Conservation (phyloP, 129 eudicot genomes). For the Escallonia herrerae region DNA sequence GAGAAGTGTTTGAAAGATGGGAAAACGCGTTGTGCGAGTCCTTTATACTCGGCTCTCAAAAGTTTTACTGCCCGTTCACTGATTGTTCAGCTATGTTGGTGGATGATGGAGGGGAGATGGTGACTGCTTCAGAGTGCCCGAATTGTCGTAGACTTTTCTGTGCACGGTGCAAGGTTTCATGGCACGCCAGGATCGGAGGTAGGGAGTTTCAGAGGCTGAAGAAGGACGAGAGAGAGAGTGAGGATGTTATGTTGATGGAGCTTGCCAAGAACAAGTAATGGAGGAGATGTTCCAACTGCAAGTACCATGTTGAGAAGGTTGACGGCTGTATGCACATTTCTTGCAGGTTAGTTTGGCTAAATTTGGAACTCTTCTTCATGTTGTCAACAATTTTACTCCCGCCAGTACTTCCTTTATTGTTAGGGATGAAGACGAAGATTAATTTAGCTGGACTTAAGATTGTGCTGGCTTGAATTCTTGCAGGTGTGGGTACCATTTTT, state of each 20-base stretch:
- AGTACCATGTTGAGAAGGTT: constrained; percentile 7
- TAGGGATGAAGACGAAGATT: not conserved
- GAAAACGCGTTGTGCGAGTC: constrained; percentile 8
- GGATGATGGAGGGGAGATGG: constrained; percentile 13
- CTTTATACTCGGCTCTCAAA: not conserved
- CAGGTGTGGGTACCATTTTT: constrained; percentile 15
- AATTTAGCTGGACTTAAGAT: not conserved
- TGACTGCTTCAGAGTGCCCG: constrained; percentile 25
- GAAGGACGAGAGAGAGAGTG: constrained; percentile 1
- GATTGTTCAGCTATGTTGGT: constrained; percentile 25
- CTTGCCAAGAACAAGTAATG: constrained; percentile 16
- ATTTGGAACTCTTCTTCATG: too few species aligned
- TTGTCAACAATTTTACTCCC: not conserved
- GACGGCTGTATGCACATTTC: constrained; percentile 4
- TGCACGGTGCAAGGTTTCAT: constrained; percentile 16
- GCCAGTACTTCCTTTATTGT: too few species aligned
- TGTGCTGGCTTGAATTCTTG: not conserved
- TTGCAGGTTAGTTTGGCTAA: constrained; percentile 12
- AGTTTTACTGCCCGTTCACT: constrained; percentile 24
- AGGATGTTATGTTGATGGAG: constrained; percentile 14
- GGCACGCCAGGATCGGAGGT: constrained; percentile 22
- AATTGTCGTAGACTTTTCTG: constrained; percentile 20
- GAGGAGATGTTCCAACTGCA: constrained; percentile 19
- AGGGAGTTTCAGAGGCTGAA: constrained; percentile 10
- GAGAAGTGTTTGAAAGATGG: constrained; percentile 23